Evolutionary conservation across 2,329 filamentous ascomycete genomes (phyloP).

Genomic region (Aspergillus oerlinghausenensis): DNA sequence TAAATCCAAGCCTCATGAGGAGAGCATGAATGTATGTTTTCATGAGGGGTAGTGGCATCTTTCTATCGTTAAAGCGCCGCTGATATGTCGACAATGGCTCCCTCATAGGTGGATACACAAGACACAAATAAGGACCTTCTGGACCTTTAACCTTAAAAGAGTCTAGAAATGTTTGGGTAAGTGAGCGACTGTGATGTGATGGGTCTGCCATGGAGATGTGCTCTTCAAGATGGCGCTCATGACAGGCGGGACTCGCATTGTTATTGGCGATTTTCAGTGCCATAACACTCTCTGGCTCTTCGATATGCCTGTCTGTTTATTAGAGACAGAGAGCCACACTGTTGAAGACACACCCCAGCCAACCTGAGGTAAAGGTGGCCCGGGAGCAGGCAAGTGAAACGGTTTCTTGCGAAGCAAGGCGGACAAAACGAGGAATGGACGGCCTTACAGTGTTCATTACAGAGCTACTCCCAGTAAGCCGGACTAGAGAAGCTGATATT

Average conservation of each 20-base stretch:
- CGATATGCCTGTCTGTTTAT: slow-evolving; percentile 20
- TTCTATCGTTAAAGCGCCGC: slow-evolving; percentile 25
- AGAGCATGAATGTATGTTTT: slow-evolving; percentile 36
- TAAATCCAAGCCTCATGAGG: slow-evolving; percentile 30
- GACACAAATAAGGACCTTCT: slow-evolving; percentile 31
- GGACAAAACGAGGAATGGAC: slow-evolving; percentile 17
- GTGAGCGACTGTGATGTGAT: slow-evolving; percentile 29
- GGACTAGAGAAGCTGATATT: slow-evolving; percentile 11
- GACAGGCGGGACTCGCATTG: slow-evolving; percentile 17
- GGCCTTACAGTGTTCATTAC: slow-evolving; percentile 20
- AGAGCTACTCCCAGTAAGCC: slow-evolving; percentile 11
- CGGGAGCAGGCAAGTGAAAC: slow-evolving; percentile 21
- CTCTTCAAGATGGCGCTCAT: slow-evolving; percentile 31
- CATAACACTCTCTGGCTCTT: slow-evolving; percentile 24
- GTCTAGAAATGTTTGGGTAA: slow-evolving; percentile 33
- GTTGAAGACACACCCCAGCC: slow-evolving; percentile 41
- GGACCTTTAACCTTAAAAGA: slow-evolving; percentile 29
- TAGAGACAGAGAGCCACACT: too few species aligned
- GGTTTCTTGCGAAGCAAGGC: too few species aligned
- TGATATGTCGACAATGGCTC: slow-evolving; percentile 36
- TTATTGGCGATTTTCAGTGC: slow-evolving; percentile 27
- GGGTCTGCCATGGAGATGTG: slow-evolving; percentile 29
- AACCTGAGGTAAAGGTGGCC: slow-evolving; percentile 29
- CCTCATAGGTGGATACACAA: slow-evolving; percentile 38
- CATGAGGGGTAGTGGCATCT: slow-evolving; percentile 30